Conservation (phyloP, 371 early-diverging fungal genomes). For the Lichtheimia ornata region DNA sequence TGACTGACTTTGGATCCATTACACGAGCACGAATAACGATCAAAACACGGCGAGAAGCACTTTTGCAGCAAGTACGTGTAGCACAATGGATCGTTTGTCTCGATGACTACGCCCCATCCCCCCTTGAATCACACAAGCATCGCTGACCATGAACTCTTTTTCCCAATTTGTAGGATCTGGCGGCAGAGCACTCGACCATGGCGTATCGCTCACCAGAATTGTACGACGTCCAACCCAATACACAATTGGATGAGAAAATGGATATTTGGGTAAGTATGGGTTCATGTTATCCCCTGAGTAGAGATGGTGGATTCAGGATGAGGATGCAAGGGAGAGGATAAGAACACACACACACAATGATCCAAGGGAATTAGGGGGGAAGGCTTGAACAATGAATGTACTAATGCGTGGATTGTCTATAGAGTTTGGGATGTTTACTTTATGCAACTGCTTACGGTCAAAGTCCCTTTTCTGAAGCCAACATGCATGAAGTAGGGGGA, state of each 20-base stretch:
- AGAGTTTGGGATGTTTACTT: slow-evolving; percentile 68
- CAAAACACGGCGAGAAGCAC: slow-evolving; percentile 60
- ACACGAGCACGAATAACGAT: slow-evolving; percentile 56
- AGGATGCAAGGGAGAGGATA: too few species aligned
- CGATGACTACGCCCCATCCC: too few species aligned
- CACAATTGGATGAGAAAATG: slow-evolving; percentile 66
- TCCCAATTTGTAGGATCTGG: slow-evolving; percentile 16
- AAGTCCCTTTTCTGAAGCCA: slow-evolving; percentile 69
- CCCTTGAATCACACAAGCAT: not conserved
- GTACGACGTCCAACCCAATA: slow-evolving; percentile 70
- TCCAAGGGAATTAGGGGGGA: too few species aligned
- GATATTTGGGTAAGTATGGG: slow-evolving; percentile 66
- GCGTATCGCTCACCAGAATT: slow-evolving; percentile 78
- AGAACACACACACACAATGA: too few species aligned
- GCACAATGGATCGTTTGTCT: not conserved
- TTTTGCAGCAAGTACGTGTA: slow-evolving; percentile 53
- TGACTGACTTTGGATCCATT: slow-evolving; percentile 78
- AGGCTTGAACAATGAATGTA: too few species aligned
- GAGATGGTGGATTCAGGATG: too few species aligned
- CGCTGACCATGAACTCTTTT: slow-evolving; percentile 5
- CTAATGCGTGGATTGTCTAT: not conserved
- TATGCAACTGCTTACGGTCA: slow-evolving; percentile 73
- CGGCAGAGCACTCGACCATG: slow-evolving; percentile 68
- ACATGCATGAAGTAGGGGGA: slow-evolving; percentile 67
- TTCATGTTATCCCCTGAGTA: too few species aligned